phyloP scores from a whole-genome alignment of 2,329 filamentous ascomycete species.

The Clarireedia monteithiana region DNA sequence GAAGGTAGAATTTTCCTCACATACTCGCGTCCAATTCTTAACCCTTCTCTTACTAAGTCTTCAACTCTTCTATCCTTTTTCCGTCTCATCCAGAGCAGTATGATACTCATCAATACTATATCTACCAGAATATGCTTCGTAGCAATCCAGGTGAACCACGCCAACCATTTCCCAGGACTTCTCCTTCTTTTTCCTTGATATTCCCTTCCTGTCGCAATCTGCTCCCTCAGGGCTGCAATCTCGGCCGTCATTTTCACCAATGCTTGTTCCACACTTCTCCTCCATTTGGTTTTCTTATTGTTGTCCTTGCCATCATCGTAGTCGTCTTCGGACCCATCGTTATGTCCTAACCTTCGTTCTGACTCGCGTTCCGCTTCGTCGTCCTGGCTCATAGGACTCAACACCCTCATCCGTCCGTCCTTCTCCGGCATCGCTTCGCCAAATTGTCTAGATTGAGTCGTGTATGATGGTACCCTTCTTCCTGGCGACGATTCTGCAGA shows the following conservation, averaged over 20 bases:
- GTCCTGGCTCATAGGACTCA: constrained; percentile 81
- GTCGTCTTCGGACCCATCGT: constrained; percentile 38
- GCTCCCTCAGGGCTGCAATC: constrained; percentile 84
- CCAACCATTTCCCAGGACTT: constrained; percentile 60
- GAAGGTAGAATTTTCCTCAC: constrained; percentile 50
- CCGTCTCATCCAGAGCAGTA: constrained; percentile 65
- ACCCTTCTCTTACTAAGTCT: constrained; percentile 60
- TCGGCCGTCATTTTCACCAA: constrained; percentile 87
- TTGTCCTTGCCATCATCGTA: constrained; percentile 32
- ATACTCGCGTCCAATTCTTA: constrained; percentile 52
- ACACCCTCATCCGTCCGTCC: constrained; percentile 56
- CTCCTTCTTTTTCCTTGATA: constrained; percentile 59
- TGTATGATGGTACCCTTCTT: constrained; percentile 27
- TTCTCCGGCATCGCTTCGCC: constrained; percentile 41
- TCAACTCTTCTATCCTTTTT: constrained; percentile 65
- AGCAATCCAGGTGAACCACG: constrained; percentile 61
- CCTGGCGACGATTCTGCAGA: constrained; percentile 52
- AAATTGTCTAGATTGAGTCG: constrained; percentile 33
- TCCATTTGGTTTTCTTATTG: constrained; percentile 56
- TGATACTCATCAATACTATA: constrained; percentile 52
- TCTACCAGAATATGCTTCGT: constrained; percentile 71
- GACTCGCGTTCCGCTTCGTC: constrained; percentile 56
- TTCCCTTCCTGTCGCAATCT: constrained; percentile 71
- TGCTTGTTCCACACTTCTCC: constrained; percentile 73
- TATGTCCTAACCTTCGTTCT: constrained; percentile 34